Evolutionary conservation across 2,329 filamentous ascomycete genomes (phyloP).

Genomic region (Chaetomiaceae sp.): DNA sequence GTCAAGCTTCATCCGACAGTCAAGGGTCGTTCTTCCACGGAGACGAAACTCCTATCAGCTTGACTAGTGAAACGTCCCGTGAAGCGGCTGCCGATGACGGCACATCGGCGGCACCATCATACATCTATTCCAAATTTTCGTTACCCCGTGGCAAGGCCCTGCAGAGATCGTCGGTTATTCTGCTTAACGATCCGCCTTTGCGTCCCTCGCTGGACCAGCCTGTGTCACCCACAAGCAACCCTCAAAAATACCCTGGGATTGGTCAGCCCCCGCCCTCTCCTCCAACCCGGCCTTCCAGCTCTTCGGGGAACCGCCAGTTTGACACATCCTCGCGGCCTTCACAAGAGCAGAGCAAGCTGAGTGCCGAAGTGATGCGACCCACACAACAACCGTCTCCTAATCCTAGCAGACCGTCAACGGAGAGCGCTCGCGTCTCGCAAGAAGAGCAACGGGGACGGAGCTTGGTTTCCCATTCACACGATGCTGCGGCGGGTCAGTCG

Average conservation of each 20-base stretch:
- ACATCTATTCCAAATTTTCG: slow-evolving; percentile 80
- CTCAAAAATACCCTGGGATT: slow-evolving; percentile 39
- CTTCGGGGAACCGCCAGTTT: slow-evolving; percentile 39
- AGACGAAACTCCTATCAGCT: slow-evolving; percentile 69
- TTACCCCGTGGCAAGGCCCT: slow-evolving; percentile 78
- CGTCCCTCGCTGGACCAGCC: slow-evolving; percentile 63
- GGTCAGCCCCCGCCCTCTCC: slow-evolving; percentile 56
- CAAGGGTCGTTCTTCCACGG: slow-evolving; percentile 57
- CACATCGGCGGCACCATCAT: slow-evolving; percentile 59
- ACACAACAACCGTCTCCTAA: slow-evolving; percentile 43
- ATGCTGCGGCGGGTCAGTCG: slow-evolving; percentile 40
- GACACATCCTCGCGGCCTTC: slow-evolving; percentile 45
- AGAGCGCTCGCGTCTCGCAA: slow-evolving; percentile 43
- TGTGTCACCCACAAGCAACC: slow-evolving; percentile 38
- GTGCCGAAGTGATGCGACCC: slow-evolving; percentile 42
- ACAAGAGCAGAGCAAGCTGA: slow-evolving; percentile 47
- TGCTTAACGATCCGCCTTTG: slow-evolving; percentile 49
- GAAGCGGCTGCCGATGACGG: slow-evolving; percentile 47
- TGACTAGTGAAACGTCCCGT: slow-evolving; percentile 65
- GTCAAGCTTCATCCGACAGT: slow-evolving; percentile 63
- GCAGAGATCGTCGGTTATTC: slow-evolving; percentile 61
- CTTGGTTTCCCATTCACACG: slow-evolving; percentile 37
- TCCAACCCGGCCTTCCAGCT: slow-evolving; percentile 56
- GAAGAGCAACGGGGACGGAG: slow-evolving; percentile 47
- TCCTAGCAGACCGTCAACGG: slow-evolving; percentile 43